Conservation (phyloP, 2,329 filamentous ascomycete genomes). For the Helotiales sp. region DNA sequence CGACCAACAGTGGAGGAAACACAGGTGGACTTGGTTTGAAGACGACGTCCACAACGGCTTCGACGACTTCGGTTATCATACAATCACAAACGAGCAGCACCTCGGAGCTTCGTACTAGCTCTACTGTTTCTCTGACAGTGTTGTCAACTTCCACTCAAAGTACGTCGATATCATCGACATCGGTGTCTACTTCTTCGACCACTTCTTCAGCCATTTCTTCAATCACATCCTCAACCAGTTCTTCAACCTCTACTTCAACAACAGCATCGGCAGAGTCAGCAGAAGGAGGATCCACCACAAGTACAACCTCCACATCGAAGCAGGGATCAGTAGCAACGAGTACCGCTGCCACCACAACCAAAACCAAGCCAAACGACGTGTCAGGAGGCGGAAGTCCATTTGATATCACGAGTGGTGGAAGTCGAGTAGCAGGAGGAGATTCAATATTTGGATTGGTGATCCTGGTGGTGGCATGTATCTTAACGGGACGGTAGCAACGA, state of each 20-base stretch:
- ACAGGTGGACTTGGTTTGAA: constrained; percentile 5
- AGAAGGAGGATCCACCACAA: constrained; percentile 7
- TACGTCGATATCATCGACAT: neutral
- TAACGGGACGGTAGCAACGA: constrained; percentile 19
- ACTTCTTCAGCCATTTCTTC: too few species aligned
- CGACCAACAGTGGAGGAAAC: constrained; percentile 11
- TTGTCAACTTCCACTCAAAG: neutral
- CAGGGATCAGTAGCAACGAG: constrained; percentile 4
- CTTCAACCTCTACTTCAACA: neutral
- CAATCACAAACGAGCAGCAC: neutral
- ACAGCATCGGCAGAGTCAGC: constrained; percentile 4
- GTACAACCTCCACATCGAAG: constrained; percentile 3
- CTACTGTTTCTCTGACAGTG: constrained; percentile 1
- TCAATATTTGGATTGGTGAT: constrained; percentile 10
- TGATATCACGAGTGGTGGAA: constrained; percentile 22
- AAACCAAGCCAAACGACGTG: constrained; percentile 5
- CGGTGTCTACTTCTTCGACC: neutral
- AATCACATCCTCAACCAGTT: neutral
- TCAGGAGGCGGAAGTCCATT: constrained; percentile 31
- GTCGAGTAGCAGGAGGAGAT: constrained; percentile 3
- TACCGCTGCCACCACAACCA: constrained; percentile 2
- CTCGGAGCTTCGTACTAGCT: neutral
- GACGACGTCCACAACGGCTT: constrained; percentile 10
- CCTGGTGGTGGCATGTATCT: constrained; percentile 13
- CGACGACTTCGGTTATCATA: neutral